These are phyloP conservation scores for Teratosphaeria pseudoeucalypti DNA, from an alignment of 2,329 filamentous ascomycete genomes.

Conservation along the genomic window DNA sequence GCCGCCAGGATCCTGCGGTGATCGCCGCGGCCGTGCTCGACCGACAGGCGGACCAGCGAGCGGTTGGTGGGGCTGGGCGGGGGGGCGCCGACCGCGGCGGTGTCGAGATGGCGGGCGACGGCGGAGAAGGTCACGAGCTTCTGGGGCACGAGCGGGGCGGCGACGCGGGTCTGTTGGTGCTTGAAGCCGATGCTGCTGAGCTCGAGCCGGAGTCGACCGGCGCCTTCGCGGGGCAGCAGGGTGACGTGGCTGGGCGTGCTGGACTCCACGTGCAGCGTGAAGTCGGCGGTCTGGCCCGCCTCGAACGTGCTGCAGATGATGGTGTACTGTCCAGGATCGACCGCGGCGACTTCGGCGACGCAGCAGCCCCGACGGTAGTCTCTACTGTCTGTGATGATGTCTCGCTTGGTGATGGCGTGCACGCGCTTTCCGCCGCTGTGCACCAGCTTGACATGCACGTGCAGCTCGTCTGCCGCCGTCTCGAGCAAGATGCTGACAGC, in stretches of 20 bases:
- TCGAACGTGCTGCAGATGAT: conserved; percentile 88
- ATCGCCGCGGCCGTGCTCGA: conserved; percentile 62
- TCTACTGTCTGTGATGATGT: conserved; percentile 74
- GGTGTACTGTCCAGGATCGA: conserved; percentile 70
- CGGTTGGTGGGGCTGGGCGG: conserved; percentile 14
- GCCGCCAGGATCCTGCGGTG: conserved; percentile 54
- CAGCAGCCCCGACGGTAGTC: conserved; percentile 78
- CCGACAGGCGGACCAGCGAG: conserved; percentile 54
- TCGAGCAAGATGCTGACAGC: conserved; percentile 66
- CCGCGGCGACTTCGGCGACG: conserved; percentile 48
- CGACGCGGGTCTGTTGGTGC: conserved; percentile 41
- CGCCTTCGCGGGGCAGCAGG: conserved; percentile 60
- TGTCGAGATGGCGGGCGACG: conserved; percentile 16
- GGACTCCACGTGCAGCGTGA: conserved; percentile 64
- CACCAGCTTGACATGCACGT: conserved; percentile 75
- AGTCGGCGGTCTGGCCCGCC: conserved; percentile 62
- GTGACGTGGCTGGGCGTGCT: conserved; percentile 46
- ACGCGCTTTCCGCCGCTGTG: conserved; percentile 67
- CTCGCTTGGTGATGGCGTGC: conserved; percentile 57
- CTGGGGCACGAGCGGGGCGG: conserved; percentile 39
- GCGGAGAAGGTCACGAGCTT: conserved; percentile 37
- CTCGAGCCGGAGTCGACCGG: conserved; percentile 58
- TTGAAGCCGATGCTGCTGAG: conserved; percentile 45
- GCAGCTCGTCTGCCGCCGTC: conserved; percentile 53
- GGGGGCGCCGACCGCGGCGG: conserved; percentile 7